A percentile compares a stretch with the other conserved stretches of the same genome.
phyloP scores from a whole-genome alignment of 2,329 filamentous ascomycete genomes.

The Epicoccum sorghinum region DNA sequence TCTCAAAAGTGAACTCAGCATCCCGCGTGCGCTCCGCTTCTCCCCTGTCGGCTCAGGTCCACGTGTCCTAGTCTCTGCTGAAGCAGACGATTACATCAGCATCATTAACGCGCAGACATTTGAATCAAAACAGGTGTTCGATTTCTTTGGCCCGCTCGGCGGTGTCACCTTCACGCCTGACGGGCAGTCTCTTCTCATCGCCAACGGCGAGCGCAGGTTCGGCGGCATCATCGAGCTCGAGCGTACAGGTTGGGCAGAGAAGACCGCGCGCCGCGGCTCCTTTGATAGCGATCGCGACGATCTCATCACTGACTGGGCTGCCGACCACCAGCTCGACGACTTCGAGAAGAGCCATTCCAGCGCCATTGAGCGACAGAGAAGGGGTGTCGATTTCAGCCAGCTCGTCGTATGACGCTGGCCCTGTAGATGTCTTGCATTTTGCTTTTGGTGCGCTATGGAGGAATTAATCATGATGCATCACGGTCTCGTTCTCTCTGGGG shows the following conservation, averaged over 20 bases:
- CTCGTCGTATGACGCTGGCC: conserved; percentile 34
- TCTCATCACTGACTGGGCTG: conserved; percentile 30
- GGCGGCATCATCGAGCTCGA: conserved; percentile 72
- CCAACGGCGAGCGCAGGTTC: conserved; percentile 69
- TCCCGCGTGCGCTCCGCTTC: conserved; percentile 72
- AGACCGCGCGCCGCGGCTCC: conserved; percentile 9
- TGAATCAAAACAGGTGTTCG: conserved; percentile 69
- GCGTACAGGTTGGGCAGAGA: conserved; percentile 46
- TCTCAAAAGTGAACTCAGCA: conserved; percentile 70
- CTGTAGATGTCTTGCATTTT: conserved; percentile 37
- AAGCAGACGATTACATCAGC: conserved; percentile 75
- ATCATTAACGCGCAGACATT: conserved; percentile 72
- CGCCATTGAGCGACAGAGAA: conserved; percentile 24
- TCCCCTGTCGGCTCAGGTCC: conserved; percentile 72
- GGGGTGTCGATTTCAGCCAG: conserved; percentile 33
- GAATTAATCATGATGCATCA: conserved; percentile 9
- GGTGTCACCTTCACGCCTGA: conserved; percentile 71
- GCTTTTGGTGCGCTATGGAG: neutral
- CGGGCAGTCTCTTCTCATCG: conserved; percentile 70
- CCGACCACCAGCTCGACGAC: conserved; percentile 26
- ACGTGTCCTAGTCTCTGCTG: conserved; percentile 71
- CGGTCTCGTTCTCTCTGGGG: neutral
- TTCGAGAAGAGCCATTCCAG: conserved; percentile 19
- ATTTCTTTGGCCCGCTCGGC: conserved; percentile 77
- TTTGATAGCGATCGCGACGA: conserved; percentile 17